Percentiles rank a stretch among this genome's conserved stretches.
Evolutionary conservation across 805 yeast genomes (phyloP).

Genomic region (Ogataea populi-albae): DNA sequence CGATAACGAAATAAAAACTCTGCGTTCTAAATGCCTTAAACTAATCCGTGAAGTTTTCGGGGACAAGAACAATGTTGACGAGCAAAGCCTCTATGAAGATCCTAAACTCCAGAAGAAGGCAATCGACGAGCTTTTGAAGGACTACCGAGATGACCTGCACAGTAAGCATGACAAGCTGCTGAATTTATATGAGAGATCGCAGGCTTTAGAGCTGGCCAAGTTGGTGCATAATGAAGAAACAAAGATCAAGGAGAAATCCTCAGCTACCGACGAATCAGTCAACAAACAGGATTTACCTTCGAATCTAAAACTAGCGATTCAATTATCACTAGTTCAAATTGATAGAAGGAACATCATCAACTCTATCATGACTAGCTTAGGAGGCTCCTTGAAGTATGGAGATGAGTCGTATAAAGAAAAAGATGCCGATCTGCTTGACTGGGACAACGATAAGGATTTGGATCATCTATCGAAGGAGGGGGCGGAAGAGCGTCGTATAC

Average conservation of each 20-base stretch:
- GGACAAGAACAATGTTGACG: conserved; percentile 15
- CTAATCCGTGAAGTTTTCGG: conserved; percentile 20
- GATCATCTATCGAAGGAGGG: conserved; percentile 7
- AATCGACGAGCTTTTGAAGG: conserved; percentile 7
- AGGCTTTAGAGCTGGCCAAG: conserved; percentile 58
- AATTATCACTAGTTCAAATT: conserved; percentile 39
- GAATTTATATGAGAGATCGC: conserved; percentile 52
- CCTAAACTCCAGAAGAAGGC: conserved; percentile 26
- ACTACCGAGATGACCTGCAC: conserved; percentile 16
- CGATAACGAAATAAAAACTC: conserved; percentile 37
- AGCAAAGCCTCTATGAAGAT: conserved; percentile 19
- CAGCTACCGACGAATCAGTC: conserved; percentile 5
- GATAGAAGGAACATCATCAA: conserved; percentile 37
- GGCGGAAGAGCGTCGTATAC: conserved; percentile 17
- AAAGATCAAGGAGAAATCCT: conserved; percentile 14
- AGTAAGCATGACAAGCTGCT: conserved; percentile 36
- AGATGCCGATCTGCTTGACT: conserved; percentile 8
- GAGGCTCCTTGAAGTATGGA: conserved; percentile 15
- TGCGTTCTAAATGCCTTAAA: conserved; percentile 20
- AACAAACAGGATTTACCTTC: conserved; percentile 8
- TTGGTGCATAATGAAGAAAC: conserved; percentile 53
- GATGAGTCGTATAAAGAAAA: conserved; percentile 10
- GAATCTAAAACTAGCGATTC: conserved; percentile 31
- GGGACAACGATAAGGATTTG: conserved; percentile 2
- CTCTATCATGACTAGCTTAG: conserved; percentile 21